These are phyloP conservation scores for Backusella parvicylindrica DNA, from an alignment of 192 early-diverging fungal genomes.

Conservation along the genomic window DNA sequence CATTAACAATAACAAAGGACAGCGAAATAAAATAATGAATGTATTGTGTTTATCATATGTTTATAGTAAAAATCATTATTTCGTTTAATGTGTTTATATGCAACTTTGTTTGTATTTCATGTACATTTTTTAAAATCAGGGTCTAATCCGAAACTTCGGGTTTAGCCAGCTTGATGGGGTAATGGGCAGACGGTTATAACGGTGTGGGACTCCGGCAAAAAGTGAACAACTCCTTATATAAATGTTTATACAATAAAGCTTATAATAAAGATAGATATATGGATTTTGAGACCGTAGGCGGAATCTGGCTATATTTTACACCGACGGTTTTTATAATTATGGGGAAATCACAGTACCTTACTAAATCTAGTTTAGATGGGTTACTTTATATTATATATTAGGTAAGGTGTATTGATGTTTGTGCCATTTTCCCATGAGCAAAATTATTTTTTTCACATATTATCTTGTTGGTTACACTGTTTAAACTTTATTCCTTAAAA, in stretches of 20 bases:
- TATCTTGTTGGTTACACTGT: neutral
- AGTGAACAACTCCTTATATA: neutral
- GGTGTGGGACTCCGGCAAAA: neutral
- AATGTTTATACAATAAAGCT: neutral
- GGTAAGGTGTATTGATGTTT: neutral
- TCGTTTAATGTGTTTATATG: neutral
- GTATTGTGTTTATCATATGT: too few species aligned
- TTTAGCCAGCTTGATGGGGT: neutral
- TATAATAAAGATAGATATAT: neutral
- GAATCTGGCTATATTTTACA: neutral
- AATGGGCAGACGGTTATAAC: neutral
- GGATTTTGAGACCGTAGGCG: neutral
- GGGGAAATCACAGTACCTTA: neutral
- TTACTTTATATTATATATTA: neutral
- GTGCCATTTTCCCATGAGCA: neutral
- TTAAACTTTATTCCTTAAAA: neutral
- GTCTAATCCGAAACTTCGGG: neutral
- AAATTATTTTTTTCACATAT: neutral
- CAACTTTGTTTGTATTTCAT: neutral
- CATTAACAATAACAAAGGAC: neutral
- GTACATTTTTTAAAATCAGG: neutral
- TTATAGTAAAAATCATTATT: too few species aligned
- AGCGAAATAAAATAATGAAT: neutral
- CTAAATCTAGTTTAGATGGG: neutral
- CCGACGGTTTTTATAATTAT: neutral